A percentile compares a stretch with the other conserved stretches of the same genome.
These are phyloP conservation scores for Nidula niveotomentosa DNA, from an alignment of 1,284 basidiomycete species.

Conservation along the genomic window DNA sequence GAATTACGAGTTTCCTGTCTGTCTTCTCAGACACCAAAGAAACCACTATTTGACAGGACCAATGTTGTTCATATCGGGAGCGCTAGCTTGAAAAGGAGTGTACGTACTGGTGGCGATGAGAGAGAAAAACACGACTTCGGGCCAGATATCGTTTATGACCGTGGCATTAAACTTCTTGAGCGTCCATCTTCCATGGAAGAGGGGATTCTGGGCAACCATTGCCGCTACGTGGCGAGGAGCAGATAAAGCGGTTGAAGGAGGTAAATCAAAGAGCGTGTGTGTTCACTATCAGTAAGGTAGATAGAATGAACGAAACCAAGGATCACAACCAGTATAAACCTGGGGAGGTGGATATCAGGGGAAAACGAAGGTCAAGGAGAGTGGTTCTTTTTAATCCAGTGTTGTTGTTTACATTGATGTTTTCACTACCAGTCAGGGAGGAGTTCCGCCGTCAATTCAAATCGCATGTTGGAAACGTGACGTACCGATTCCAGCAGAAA, in stretches of 20 bases:
- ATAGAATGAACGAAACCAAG: no score
- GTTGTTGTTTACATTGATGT: background rate
- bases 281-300: no score
- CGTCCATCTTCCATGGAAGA: conserved; percentile 43
- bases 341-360: background rate
- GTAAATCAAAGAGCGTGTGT: no score
- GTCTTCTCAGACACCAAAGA: conserved; percentile 46
- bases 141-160: conserved; percentile 65
- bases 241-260: conserved; percentile 1
- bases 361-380: conserved; percentile 7
- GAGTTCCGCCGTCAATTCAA: background rate
- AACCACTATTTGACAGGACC: conserved; percentile 45
- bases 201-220: conserved; percentile 46
- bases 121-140: conserved; percentile 55
- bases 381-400: background rate
- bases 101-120: conserved; percentile 52
- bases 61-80: conserved; percentile 1
- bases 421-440: background rate
- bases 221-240: conserved; percentile 3
- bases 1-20: conserved; percentile 37
- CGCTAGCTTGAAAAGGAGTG: background rate
- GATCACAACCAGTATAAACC: background rate
- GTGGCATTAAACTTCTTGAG: conserved; percentile 58
- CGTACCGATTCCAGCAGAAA: background rate
- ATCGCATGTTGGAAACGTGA: conserved; percentile 10